Conservation (phyloP, 495 filamentous ascomycete species). For the Hypoxylon perforatum region DNA sequence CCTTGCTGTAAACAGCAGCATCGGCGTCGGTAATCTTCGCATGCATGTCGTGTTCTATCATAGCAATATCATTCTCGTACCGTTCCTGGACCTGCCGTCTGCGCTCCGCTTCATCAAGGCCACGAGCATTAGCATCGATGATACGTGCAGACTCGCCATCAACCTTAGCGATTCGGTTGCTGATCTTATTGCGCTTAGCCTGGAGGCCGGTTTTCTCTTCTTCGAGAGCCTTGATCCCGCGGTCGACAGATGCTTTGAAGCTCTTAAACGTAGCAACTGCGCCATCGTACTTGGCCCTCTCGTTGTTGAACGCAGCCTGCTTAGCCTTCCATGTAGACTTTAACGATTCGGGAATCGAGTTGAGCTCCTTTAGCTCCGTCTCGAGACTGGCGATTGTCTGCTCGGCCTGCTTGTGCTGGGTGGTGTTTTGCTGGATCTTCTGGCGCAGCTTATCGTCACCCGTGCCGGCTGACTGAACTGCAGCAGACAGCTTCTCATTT, state of each 20-base stretch:
- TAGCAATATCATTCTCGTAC: slow-evolving; percentile 71
- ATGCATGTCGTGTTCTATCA: slow-evolving; percentile 61
- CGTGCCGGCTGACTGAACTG: slow-evolving; percentile 76
- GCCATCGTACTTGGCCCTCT: slow-evolving; percentile 70
- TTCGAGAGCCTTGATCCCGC: slow-evolving; percentile 70
- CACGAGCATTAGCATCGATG: slow-evolving; percentile 77
- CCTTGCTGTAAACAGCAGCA: slow-evolving; percentile 52
- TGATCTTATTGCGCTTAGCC: slow-evolving; percentile 82
- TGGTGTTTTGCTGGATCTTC: slow-evolving; percentile 79
- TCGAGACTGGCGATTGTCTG: slow-evolving; percentile 73
- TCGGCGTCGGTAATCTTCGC: slow-evolving; percentile 52
- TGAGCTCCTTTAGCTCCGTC: slow-evolving; percentile 72
- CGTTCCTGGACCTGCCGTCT: slow-evolving; percentile 74
- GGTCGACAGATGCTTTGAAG: slow-evolving; percentile 71
- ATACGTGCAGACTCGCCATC: slow-evolving; percentile 83
- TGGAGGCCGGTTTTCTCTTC: slow-evolving; percentile 73
- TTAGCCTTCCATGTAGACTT: slow-evolving; percentile 67
- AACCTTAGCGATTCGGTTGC: slow-evolving; percentile 77
- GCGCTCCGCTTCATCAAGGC: slow-evolving; percentile 77
- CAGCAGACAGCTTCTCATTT: slow-evolving; percentile 75
- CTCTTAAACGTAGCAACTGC: slow-evolving; percentile 68
- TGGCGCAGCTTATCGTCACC: slow-evolving; percentile 86
- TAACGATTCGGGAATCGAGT: slow-evolving; percentile 75
- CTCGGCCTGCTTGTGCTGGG: slow-evolving; percentile 82
- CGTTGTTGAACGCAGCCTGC: slow-evolving; percentile 70